These are phyloP conservation scores for Monascus ruber DNA, from an alignment of 2,329 filamentous ascomycete genomes.

Conservation along the genomic window DNA sequence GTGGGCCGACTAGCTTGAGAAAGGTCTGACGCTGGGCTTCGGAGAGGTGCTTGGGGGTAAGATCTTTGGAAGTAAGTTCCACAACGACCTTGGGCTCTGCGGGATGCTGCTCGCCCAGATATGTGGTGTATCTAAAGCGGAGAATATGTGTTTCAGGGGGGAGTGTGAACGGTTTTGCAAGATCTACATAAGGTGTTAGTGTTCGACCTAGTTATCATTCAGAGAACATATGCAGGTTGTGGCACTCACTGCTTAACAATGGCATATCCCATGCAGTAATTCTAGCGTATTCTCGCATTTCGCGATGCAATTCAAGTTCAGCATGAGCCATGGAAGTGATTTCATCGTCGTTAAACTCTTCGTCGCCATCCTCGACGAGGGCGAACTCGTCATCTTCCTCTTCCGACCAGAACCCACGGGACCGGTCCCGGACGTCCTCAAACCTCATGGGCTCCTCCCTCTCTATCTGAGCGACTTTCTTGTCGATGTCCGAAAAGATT, in stretches of 20 bases:
- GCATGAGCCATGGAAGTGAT: slow-evolving; percentile 72
- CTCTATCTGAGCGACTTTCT: slow-evolving; percentile 19
- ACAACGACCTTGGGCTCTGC: slow-evolving; percentile 89
- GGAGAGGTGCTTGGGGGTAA: slow-evolving; percentile 49
- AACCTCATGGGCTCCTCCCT: slow-evolving; percentile 19
- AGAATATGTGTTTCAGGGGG: slow-evolving; percentile 54
- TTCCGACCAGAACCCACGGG: slow-evolving; percentile 32
- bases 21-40: slow-evolving; percentile 64
- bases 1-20: slow-evolving; percentile 71
- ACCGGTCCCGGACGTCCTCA: slow-evolving; percentile 13
- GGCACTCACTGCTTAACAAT: slow-evolving; percentile 62
- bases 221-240: slow-evolving; percentile 2
- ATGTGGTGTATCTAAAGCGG: slow-evolving; percentile 92
- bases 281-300: slow-evolving; percentile 77
- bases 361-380: slow-evolving; percentile 42
- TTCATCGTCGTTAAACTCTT: slow-evolving; percentile 59
- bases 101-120: slow-evolving; percentile 88
- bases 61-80: slow-evolving; percentile 67
- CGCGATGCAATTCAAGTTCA: slow-evolving; percentile 78
- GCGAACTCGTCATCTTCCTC: slow-evolving; percentile 35
- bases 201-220: no score
- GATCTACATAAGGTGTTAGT: slow-evolving; percentile 42
- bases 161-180: slow-evolving; percentile 74
- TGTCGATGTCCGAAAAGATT: slow-evolving; percentile 21
- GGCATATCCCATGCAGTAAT: slow-evolving; percentile 95